Percentiles rank a stretch among this genome's conserved stretches.
Evolutionary conservation across 2,329 filamentous ascomycete genomes (phyloP).

Genomic region (Ceratocystis smalleyi): DNA sequence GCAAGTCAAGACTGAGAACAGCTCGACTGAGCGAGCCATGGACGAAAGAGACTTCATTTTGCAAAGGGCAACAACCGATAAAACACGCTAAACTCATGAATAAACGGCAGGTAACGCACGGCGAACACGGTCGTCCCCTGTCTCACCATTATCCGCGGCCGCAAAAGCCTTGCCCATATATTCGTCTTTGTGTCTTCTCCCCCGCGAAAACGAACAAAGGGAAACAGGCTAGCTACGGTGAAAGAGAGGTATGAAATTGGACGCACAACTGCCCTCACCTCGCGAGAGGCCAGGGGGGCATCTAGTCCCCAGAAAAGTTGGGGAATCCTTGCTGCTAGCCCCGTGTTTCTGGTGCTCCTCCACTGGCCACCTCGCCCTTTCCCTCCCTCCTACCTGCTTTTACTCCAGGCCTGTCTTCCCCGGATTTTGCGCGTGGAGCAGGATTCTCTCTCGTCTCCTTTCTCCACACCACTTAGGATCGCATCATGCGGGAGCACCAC

Average conservation of each 20-base stretch:
- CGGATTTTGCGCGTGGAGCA: neutral
- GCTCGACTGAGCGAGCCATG: no score
- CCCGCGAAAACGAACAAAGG: neutral
- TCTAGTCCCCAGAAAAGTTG: neutral
- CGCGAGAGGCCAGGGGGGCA: neutral
- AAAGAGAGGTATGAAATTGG: neutral
- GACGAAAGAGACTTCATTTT: neutral
- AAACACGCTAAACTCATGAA: neutral
- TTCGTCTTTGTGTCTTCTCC: neutral
- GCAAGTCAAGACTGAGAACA: neutral
- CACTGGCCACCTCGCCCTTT: no score
- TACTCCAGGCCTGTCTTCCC: neutral
- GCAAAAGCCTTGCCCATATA: no score
- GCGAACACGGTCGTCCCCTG: neutral
- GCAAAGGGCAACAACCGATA: neutral
- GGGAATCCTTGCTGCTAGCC: constrained; percentile 2
- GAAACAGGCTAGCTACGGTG: neutral
- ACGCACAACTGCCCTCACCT: neutral
- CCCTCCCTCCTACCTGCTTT: neutral
- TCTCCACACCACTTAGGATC: neutral
- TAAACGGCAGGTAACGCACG: neutral
- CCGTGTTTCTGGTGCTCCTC: neutral
- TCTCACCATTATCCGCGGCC: neutral
- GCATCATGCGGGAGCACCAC: neutral
- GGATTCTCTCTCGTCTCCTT: neutral